Conservation (phyloP, 768 basidiomycete genomes). For the Mycena capillaripes region DNA sequence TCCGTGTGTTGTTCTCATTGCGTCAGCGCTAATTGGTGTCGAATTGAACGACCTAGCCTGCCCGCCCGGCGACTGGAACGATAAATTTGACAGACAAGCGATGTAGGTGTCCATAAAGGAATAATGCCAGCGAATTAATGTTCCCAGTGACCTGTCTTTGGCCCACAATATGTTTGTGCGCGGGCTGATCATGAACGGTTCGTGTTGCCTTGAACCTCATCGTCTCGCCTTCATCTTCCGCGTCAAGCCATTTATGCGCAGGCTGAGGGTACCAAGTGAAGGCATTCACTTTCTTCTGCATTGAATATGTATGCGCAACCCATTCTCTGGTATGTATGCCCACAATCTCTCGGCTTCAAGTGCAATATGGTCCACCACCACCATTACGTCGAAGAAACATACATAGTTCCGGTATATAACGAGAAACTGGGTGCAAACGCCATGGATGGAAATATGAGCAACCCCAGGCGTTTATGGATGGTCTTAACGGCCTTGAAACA, state of each 20-base stretch:
- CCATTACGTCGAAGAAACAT: conserved; percentile 46
- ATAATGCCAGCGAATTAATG: not conserved
- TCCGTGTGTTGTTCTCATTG: no score
- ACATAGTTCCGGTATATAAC: conserved; percentile 43
- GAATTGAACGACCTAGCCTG: not conserved
- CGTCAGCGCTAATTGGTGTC: no score
- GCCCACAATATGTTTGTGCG: conserved; percentile 48
- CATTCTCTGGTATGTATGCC: no score
- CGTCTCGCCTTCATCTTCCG: no score
- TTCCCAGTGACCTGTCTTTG: conserved; percentile 46
- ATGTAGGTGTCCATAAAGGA: conserved; percentile 36
- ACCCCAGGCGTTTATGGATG: conserved; percentile 44
- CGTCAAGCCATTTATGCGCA: conserved; percentile 45
- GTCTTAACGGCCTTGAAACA: conserved; percentile 39
- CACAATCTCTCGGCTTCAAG: conserved; percentile 24
- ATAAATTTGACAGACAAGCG: conserved; percentile 45
- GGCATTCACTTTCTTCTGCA: conserved; percentile 44
- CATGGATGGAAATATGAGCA: conserved; percentile 44
- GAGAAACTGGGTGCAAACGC: conserved; percentile 42
- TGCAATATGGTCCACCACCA: conserved; percentile 46
- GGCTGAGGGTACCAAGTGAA: conserved; percentile 42
- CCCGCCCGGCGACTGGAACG: conserved; percentile 45
- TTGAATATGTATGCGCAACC: conserved; percentile 38
- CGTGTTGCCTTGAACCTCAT: no score
- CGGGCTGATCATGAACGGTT: no score